Base-by-base conservation (phyloP, 495 filamentous ascomycete genomes). In the Talaromyces liani region DNA sequence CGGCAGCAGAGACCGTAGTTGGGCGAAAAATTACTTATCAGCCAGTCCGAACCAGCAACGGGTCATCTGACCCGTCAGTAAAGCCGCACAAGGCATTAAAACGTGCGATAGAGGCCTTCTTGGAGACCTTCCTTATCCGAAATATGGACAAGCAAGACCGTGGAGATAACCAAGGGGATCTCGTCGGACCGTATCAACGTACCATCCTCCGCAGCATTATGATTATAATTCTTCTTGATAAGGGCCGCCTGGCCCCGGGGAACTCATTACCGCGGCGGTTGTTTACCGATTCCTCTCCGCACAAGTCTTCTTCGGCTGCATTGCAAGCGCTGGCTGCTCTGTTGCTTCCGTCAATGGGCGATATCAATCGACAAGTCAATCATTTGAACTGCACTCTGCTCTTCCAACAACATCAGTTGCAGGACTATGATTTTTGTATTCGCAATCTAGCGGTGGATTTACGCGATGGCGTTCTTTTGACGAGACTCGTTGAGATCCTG, bases 401-500 rank as follows among this genome's bases (percentile, higher is more conserved):
- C 9, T 78, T 83, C 64, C 70, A 76, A 7, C 87, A 90, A 68
- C 75, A 81, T 60, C 79, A 79, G 6, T 73, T 88, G 12, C 74
- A 85, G 61, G 87, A 90, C 66, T 86, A 82, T 66, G 73, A 78
- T 2, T 89, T 85, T 64, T 69, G 67, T 14, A 82, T 89, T 34
- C 69, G 73, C 7, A 89, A 88, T 67, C 74, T 90, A 24, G 87
- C 87, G 1, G 77, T 85, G 3, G 87, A 90, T 68, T 72, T 90
- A 31, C 79, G 87, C 59, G 84, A 90, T 70, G 87, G 87, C 3
- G 75, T 90, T 16, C 74, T 82, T 63, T 70, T 90, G 54, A 80
- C 83, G 4, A 75, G 84, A 51, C 72, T 89, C 3, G 85, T 87
- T 18, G 87, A 90, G 65, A 61, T 87, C 1, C 73, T 89, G 1